Evolutionary conservation across 441 rosid species (phyloP), one percentile per base, ranked within the genome.

Genomic region (Rhodomyrtus psidioides): DNA sequence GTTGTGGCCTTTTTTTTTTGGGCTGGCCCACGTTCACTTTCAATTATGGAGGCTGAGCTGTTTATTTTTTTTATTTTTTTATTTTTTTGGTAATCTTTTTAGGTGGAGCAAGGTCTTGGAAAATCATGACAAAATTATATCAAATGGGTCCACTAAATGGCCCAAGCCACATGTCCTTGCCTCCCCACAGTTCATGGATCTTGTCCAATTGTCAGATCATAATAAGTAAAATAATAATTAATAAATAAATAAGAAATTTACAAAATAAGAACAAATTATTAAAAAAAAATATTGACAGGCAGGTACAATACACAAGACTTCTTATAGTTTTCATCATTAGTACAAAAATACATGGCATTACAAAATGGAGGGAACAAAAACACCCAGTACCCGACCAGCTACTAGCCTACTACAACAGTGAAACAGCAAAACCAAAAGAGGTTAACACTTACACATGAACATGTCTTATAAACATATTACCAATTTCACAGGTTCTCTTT

Each of bases 121-220:
- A 86, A 76, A 54, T 46, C 28, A 84, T 74, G 26, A 39, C 81
- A 83, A 74, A 65, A 65, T 19, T 34, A 65, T 19, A 65, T 26
- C 14, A 44, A 84, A 87, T 84, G 86, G 83, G 82, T 81, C 87
- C 76, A 55, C 87, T 82, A 23, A 26, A 28, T 30, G 58, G 49
- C 26, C 49, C 79, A 19, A 21, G n/a, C 26, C 93, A 91, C 95
- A 89, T 90, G 93, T 81, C 23, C 55, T 57, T 88, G 91, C 84
- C 90, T 88, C 53, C 88, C 89, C 85, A 28, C 86, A 86, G 28
- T 81, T 82, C 82, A 85, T 85, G 91, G 89, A 88, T 90, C 90
- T 65, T 82, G 60, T 87, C 74, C 79, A 7, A 57, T 86, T 88
- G 83, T 86, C 75, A 59, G 17, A 53, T 42, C 14, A 60, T 3